phyloP scores from a whole-genome alignment of 176 grass and related monocot species.

The Zizania latifolia region DNA sequence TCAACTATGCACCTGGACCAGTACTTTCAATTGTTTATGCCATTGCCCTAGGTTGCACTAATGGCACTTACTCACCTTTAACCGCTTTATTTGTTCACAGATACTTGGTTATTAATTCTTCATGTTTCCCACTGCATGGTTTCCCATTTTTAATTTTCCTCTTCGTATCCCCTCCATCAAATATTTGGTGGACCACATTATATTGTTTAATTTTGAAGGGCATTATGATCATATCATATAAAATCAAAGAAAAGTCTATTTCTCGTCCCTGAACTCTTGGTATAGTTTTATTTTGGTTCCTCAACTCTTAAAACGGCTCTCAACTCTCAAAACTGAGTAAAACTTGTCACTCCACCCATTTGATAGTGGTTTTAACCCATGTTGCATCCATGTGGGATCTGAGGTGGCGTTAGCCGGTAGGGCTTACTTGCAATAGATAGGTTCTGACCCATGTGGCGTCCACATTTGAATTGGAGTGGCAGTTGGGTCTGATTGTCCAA shows the following conservation, averaged over 20 bases:
- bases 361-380: not conserved
- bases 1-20: not conserved
- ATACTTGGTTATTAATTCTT: no score
- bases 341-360: not conserved
- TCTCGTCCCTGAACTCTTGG: not conserved
- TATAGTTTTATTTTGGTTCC: not conserved
- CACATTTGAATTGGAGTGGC: not conserved
- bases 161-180: no score
- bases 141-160: no score
- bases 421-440: not conserved
- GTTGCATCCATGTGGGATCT: not conserved
- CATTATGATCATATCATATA: no score
- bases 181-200: no score
- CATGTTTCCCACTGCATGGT: no score
- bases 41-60: no score
- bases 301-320: no score
- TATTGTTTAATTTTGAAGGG: no score
- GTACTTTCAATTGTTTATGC: not conserved
- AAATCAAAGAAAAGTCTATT: not conserved
- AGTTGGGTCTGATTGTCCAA: not conserved
- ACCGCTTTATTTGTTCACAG: no score
- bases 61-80: no score
- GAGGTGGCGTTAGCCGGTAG: not conserved
- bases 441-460: not conserved
- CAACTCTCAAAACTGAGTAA: not conserved